Percentiles rank a stretch among this genome's conserved stretches.
phyloP scores from a whole-genome alignment of 2,329 filamentous ascomycete species.

The Triangularia verruculosa region DNA sequence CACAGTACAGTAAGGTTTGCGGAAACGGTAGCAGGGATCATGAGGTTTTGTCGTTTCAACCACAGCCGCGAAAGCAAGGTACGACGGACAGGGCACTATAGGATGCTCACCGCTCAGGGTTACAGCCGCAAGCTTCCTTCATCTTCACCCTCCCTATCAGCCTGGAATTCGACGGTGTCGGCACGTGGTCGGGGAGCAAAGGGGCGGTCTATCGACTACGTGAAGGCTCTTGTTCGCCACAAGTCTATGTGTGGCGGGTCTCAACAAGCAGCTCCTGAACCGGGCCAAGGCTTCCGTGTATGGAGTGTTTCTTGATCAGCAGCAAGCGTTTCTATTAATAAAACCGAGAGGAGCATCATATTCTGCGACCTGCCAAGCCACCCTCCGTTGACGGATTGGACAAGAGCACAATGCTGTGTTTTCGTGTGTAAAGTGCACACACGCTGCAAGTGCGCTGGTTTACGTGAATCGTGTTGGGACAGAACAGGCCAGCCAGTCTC shows the following conservation, averaged over 20 bases:
- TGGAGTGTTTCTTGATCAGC: constrained; percentile 12
- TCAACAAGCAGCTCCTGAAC: neutral
- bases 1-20: neutral
- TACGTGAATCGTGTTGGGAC: neutral
- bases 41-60: neutral
- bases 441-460: too few species aligned
- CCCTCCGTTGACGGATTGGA: neutral
- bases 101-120: neutral
- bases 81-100: neutral
- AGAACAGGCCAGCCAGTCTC: neutral
- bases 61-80: too few species aligned
- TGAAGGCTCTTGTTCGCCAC: constrained; percentile 3
- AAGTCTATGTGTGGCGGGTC: constrained; percentile 4
- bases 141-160: constrained; percentile 4
- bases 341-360: neutral
- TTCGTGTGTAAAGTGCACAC: too few species aligned
- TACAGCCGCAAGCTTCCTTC: neutral
- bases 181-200: neutral
- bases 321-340: constrained; percentile 14
- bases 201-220: neutral
- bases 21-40: neutral
- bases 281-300: neutral
- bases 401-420: neutral
- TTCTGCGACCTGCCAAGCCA: neutral
- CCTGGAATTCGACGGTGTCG: neutral